These are phyloP conservation scores for Aureobasidium sp. DNA, from an alignment of 2,329 filamentous ascomycete species.

Conservation along the genomic window DNA sequence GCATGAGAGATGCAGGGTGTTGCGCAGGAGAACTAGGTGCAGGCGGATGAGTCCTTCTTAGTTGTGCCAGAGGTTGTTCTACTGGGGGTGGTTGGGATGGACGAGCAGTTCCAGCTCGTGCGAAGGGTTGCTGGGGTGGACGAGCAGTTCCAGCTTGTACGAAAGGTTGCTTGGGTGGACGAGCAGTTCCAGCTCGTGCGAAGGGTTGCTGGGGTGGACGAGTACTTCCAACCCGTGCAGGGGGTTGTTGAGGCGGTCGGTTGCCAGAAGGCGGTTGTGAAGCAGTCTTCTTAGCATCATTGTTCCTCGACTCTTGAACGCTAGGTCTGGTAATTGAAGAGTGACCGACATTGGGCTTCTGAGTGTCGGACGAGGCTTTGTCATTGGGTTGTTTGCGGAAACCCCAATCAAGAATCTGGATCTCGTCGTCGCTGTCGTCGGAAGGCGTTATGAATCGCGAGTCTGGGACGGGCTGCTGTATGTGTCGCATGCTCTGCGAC, in stretches of 20 bases:
- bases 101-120: too few relatives aligned
- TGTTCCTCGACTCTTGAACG: background rate
- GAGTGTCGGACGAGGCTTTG: background rate
- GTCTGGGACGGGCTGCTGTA: background rate
- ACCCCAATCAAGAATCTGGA: background rate
- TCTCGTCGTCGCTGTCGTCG: background rate
- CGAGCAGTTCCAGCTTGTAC: too few relatives aligned
- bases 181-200: too few relatives aligned
- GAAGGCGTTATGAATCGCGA: constrained; percentile 3
- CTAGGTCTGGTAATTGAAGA: background rate
- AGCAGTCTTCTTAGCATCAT: background rate
- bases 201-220: background rate
- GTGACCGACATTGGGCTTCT: background rate
- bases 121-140: background rate
- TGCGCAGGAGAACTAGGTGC: background rate
- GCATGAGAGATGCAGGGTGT: background rate
- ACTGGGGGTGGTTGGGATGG: background rate
- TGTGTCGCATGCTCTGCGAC: background rate
- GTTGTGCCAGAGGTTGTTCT: background rate
- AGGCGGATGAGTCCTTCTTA: background rate
- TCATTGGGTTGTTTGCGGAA: background rate
- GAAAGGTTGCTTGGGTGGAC: background rate
- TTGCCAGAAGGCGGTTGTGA: background rate
- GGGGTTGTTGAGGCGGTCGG: background rate
- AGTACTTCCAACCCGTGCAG: too few relatives aligned